These are phyloP conservation scores for Albugo laibachii DNA, from an alignment of 352 stramenopile species.

Conservation along the genomic window DNA sequence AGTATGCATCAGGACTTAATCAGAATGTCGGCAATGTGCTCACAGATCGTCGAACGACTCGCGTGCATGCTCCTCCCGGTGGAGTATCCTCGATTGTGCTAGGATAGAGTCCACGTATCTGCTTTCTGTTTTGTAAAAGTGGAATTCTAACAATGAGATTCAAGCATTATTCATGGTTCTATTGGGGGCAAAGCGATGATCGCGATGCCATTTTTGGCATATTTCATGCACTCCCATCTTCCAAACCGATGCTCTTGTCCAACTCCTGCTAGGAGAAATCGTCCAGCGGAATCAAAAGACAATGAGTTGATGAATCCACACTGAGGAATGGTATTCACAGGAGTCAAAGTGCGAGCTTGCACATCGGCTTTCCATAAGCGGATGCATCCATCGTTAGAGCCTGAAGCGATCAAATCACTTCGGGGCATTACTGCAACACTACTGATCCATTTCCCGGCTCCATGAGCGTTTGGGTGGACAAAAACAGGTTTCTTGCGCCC, in stretches of 20 bases:
- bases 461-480: conserved; percentile 70
- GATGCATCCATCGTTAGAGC: conserved; percentile 81
- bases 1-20: conserved; percentile 60
- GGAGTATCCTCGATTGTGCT: conserved; percentile 66
- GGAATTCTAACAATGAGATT: conserved; percentile 13
- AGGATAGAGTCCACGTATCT: conserved; percentile 12
- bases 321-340: conserved; percentile 54
- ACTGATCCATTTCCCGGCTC: conserved; percentile 76
- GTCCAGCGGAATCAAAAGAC: conserved; percentile 53
- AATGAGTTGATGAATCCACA: conserved; percentile 51
- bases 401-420: conserved; percentile 82
- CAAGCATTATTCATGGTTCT: conserved; percentile 11
- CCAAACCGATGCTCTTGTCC: conserved; percentile 86
- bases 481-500: conserved; percentile 85
- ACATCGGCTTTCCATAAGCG: conserved; percentile 82
- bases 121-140: no score
- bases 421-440: conserved; percentile 74
- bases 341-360: conserved; percentile 30
- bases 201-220: conserved; percentile 78
- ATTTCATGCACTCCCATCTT: conserved; percentile 77
- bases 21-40: conserved; percentile 82
- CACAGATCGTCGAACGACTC: conserved; percentile 75
- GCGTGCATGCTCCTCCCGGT: conserved; percentile 75
- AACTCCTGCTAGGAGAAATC: conserved; percentile 79
- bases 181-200: conserved; percentile 72